These are phyloP conservation scores for Dactylella cylindrospora DNA, from an alignment of 2,329 filamentous ascomycete genomes.

Conservation along the genomic window DNA sequence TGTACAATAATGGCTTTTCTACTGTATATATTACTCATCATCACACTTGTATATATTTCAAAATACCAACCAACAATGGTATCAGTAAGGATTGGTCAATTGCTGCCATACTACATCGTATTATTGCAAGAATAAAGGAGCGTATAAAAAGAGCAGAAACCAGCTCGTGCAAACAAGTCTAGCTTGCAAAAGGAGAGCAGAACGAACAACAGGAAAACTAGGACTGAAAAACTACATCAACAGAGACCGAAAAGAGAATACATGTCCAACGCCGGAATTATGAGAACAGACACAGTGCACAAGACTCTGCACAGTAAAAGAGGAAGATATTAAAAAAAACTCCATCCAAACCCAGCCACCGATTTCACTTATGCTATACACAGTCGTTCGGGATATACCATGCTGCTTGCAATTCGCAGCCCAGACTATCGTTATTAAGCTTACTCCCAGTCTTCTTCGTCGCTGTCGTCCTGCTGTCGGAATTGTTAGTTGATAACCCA, in stretches of 20 bases:
- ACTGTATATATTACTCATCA: no score
- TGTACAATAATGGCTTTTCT: no score
- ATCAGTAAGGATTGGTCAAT: no score
- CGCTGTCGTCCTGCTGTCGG: constrained; percentile 58
- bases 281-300: background rate
- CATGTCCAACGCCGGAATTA: constrained; percentile 36
- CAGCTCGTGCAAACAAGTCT: constrained; percentile 21
- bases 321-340: constrained; percentile 29
- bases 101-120: no score
- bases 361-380: no score
- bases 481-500: constrained; percentile 58
- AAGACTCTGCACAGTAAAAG: background rate
- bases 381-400: no score
- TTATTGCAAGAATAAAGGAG: background rate
- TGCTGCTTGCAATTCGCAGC: no score
- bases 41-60: no score
- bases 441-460: constrained; percentile 77
- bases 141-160: background rate
- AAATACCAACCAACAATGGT: no score
- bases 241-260: constrained; percentile 12
- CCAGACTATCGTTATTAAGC: background rate
- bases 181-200: constrained; percentile 3
- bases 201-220: background rate
- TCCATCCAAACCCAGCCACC: constrained; percentile 19
- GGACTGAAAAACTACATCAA: constrained; percentile 9